Base-by-base conservation (phyloP, 192 early-diverging fungal genomes). In the Dissophora ornata region DNA sequence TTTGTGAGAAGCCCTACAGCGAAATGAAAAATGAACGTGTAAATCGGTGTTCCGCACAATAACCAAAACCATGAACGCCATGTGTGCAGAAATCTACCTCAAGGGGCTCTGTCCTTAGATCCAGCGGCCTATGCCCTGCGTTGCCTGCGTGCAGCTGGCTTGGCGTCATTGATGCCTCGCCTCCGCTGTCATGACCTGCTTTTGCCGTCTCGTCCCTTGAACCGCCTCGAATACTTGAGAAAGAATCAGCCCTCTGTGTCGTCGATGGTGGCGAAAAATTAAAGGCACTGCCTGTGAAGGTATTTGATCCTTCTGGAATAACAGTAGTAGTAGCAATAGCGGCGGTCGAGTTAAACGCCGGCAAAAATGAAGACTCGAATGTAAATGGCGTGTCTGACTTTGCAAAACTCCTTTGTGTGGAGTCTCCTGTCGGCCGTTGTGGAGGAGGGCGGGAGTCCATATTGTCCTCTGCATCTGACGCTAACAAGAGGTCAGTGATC, bases 341-440 rank as follows among this genome's bases (percentile, higher is more conserved):
- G n/a, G n/a, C n/a, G n/a, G n/a, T 21, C 3, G 3, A 19, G 6
- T 57, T 22, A 32, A 41, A 25, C 9, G 46, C n/a, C 25, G 54
- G 69, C 13, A 62, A 22, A 5, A 57, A 49, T 18, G 51, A 42
- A 2, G 53, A 62, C 24, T 62, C 59, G 28, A 71, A 71, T 8
- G 60, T 71, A 15, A 71, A 71, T 0, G 45, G 33, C 12, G 42
- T 56, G 25, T 62, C 42, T 10, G 53, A 45, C 9, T 55, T 38
- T 9, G 59, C 60, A 33, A 57, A 71, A 22, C 53, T 61, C 19
- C 52, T 34, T 24, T 41, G 30, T 7, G 19, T 2, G 1, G 10
- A 16, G 3, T 49, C 19, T 3, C 10, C 44, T 18, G 21, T 34
- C 11, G 47, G 25, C 32, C 32, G n/a, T 40, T 46, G n/a, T 21